Base-by-base conservation (phyloP, 148 eudicot genomes). In the Cornus kousa region DNA sequence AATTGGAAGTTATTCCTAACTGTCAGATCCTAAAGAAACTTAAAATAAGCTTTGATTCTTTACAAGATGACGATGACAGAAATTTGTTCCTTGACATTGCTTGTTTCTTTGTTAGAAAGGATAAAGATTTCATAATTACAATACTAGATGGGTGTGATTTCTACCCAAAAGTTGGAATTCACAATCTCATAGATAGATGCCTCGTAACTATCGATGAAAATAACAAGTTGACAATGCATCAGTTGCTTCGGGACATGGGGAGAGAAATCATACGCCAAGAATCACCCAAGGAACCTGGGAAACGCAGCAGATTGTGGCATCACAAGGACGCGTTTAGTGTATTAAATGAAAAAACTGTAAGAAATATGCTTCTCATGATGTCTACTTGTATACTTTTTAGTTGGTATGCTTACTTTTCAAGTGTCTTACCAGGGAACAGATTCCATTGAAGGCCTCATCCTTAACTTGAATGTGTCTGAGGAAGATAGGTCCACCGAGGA, bases 251-350 rank as follows among this genome's bases (percentile, higher is more conserved):
- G 48, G 48, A 43, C 8, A 43, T 43, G 48, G 48, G 48, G 8
- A 43, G 48, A 43, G 48, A 43, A 43, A 43, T 43, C 48, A 43
- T 43, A 43, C 48, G 48, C 48, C 22, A 33, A 14, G 72, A 69
- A 35, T 69, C 72, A 69, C 46, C 72, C 6, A 11, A 35, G 7
- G 72, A 69, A 9, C 48, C 40, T 16, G 72, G 72, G 48, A 69
- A 37, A 69, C 46, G 50, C 22, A 69, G 72, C 72, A 33, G 46
- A 69, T 35, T 69, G 72, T 69, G 72, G 46, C 46, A 10, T 33
- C 20, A 67, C 11, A 67, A 67, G 39, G 70, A 67, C 31, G 23
- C 39, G 1, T 43, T 43, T 43, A 12, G 33, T 31, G 39, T 67
- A 32, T 67, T 67, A 17, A 32, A 31, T 10, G 39, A 31, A 32